These are phyloP conservation scores for Berkeleyomyces basicola DNA, from an alignment of 2,329 filamentous ascomycete genomes.

Conservation along the genomic window DNA sequence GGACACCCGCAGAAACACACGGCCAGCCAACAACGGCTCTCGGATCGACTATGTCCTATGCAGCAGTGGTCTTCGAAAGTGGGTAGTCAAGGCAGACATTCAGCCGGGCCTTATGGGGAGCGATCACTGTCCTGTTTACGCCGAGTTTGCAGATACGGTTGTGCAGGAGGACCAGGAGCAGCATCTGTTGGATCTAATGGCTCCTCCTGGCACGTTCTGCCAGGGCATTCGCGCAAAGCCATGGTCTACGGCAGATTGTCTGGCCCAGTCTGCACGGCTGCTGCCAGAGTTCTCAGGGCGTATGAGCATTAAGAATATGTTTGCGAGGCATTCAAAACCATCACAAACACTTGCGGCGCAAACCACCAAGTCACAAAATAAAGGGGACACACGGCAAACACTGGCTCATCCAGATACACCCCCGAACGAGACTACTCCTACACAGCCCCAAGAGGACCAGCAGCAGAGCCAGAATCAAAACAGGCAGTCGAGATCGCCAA, in stretches of 20 bases:
- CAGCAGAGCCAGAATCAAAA: neutral
- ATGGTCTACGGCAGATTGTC: constrained; percentile 48
- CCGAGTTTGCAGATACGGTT: constrained; percentile 44
- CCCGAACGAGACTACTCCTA: neutral
- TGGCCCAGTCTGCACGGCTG: constrained; percentile 63
- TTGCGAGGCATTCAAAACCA: constrained; percentile 26
- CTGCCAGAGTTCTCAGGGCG: constrained; percentile 79
- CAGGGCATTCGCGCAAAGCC: constrained; percentile 48
- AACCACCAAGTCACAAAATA: neutral
- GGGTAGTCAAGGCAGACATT: constrained; percentile 70
- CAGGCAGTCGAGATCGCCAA: neutral
- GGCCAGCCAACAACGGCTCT: constrained; percentile 85
- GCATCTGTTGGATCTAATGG: constrained; percentile 57
- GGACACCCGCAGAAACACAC: constrained; percentile 87
- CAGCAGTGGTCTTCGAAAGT: constrained; percentile 58
- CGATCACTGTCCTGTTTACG: constrained; percentile 91
- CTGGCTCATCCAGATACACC: neutral
- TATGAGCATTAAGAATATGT: constrained; percentile 86
- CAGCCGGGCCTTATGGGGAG: constrained; percentile 90
- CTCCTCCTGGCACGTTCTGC: constrained; percentile 54
- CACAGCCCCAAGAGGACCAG: neutral
- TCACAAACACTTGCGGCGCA: neutral
- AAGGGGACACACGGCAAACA: neutral
- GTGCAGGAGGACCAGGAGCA: constrained; percentile 35
- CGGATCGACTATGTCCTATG: constrained; percentile 90